These are phyloP conservation scores for Ogataea pignaliae DNA, from an alignment of 805 yeast genomes.

Conservation along the genomic window DNA sequence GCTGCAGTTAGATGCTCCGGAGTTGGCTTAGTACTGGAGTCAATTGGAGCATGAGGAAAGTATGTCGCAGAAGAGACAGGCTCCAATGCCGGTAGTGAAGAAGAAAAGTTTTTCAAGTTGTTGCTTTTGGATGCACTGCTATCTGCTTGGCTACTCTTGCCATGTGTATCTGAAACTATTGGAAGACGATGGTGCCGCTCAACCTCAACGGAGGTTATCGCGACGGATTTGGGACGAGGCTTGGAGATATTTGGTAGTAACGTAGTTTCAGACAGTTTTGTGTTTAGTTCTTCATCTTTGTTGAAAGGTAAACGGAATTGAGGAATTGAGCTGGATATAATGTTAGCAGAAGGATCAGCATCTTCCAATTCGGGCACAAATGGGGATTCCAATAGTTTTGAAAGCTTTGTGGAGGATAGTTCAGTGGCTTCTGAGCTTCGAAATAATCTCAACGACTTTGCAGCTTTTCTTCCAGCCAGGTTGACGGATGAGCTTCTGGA, in stretches of 20 bases:
- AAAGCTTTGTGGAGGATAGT: conserved; percentile 3
- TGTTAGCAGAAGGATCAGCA: neutral
- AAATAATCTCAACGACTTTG: conserved; percentile 51
- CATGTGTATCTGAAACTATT: neutral
- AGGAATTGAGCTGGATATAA: neutral
- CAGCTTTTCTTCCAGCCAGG: conserved; percentile 53
- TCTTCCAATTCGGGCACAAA: conserved; percentile 1
- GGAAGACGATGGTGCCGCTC: conserved; percentile 7
- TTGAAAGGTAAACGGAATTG: neutral
- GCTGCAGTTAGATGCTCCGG: conserved; percentile 46
- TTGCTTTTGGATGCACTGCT: neutral
- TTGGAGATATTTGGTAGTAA: conserved; percentile 1
- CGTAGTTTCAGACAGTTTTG: neutral
- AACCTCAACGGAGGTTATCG: conserved; percentile 13
- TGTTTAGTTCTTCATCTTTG: conserved; percentile 1
- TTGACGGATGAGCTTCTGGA: conserved; percentile 8
- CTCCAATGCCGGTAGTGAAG: conserved; percentile 34
- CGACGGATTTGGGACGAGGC: conserved; percentile 8
- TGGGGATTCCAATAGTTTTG: neutral
- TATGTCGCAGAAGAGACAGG: conserved; percentile 70
- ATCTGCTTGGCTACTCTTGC: neutral
- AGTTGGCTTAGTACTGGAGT: conserved; percentile 12
- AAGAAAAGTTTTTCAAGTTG: conserved; percentile 3
- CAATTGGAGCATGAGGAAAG: conserved; percentile 56
- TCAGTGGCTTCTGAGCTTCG: conserved; percentile 31